These are phyloP conservation scores for Acanthamoeba divionensis DNA, from an alignment of 208 protist species.

Conservation along the genomic window DNA sequence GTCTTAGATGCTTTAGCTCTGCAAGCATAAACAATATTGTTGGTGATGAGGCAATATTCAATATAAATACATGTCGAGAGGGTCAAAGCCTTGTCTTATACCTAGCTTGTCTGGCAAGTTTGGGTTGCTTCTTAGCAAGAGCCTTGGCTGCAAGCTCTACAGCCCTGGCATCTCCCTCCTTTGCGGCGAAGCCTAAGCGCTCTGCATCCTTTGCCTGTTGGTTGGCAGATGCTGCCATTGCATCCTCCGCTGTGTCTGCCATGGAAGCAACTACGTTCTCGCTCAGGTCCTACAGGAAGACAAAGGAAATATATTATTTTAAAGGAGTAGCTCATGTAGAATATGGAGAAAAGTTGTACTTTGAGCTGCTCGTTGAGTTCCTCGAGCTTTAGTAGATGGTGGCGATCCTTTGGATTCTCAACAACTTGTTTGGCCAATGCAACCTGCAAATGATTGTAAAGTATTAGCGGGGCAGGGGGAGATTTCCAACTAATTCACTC, in stretches of 20 bases:
- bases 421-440: not conserved
- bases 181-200: not conserved
- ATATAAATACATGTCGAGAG: not conserved
- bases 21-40: too few relatives aligned
- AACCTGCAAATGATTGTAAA: too few relatives aligned
- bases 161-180: not conserved
- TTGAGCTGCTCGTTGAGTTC: not conserved
- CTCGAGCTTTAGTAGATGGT: not conserved
- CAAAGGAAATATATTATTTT: too few relatives aligned
- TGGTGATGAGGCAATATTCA: not conserved
- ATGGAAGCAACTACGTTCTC: not conserved
- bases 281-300: not conserved
- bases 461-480: too few relatives aligned
- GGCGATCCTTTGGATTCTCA: not conserved
- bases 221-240: not conserved
- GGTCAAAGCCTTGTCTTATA: too few relatives aligned
- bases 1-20: not conserved
- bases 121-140: constrained; percentile 31
- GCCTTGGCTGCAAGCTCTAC: constrained; percentile 27
- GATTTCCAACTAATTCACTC: too few relatives aligned
- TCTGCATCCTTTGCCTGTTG: not conserved
- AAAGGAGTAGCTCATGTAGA: too few relatives aligned
- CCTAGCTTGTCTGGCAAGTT: constrained; percentile 18
- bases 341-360: too few relatives aligned
- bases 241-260: constrained; percentile 15